phyloP scores from a whole-genome alignment of 345 rosid genomes.

The Melaleuca quinquenervia region DNA sequence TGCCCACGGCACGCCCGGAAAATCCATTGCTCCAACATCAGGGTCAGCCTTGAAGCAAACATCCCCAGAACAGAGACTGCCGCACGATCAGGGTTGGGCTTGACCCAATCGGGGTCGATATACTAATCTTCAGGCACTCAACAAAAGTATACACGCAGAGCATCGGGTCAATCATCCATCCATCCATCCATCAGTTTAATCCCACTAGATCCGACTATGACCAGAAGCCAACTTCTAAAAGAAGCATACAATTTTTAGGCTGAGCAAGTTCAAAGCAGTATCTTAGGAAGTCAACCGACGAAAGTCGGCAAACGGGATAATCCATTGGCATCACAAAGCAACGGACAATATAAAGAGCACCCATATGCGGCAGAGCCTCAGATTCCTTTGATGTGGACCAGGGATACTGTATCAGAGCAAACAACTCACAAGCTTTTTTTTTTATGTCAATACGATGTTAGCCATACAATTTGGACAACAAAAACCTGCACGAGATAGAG shows the following conservation, averaged over 20 bases:
- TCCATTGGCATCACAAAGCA: neutral
- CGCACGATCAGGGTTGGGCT: neutral
- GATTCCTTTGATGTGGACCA: neutral
- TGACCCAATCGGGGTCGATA: neutral
- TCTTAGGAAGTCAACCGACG: neutral
- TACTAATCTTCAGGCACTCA: neutral
- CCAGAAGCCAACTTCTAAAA: neutral
- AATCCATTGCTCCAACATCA: neutral
- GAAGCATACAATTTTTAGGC: neutral
- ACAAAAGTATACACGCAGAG: neutral
- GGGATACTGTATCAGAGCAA: neutral
- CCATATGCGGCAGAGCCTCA: neutral
- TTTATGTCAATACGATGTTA: neutral
- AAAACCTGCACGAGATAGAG: neutral
- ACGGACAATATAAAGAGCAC: neutral
- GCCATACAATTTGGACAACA: neutral
- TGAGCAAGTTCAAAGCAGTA: neutral
- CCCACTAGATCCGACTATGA: neutral
- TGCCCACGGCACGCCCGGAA: neutral
- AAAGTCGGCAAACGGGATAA: neutral
- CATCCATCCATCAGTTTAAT: neutral
- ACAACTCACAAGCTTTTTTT: neutral
- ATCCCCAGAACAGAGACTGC: neutral
- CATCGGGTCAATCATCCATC: neutral
- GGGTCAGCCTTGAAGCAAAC: neutral